A percentile compares a stretch with the other conserved stretches of the same genome.
These are phyloP conservation scores for Trichosporon sp. DNA, from an alignment of 1,284 basidiomycete genomes.

Conservation along the genomic window DNA sequence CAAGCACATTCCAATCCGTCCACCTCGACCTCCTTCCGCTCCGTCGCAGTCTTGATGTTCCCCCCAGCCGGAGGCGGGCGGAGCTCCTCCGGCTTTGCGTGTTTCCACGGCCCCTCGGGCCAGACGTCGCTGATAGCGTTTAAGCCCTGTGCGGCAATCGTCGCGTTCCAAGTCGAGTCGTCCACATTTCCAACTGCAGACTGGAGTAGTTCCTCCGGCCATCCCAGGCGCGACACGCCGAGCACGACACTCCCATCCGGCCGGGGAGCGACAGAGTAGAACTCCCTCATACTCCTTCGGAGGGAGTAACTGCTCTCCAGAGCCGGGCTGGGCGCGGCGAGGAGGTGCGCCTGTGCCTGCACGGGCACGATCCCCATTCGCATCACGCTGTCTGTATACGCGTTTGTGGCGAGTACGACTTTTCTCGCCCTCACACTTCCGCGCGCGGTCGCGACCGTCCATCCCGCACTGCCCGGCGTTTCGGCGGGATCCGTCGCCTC, in stretches of 20 bases:
- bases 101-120: conserved; percentile 38
- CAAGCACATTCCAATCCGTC: conserved; percentile 48
- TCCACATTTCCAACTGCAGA: conserved; percentile 27
- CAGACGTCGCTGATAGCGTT: conserved; percentile 29
- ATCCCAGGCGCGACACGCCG: conserved; percentile 38
- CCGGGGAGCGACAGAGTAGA: conserved; percentile 39
- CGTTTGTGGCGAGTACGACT: conserved; percentile 46
- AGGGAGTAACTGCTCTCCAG: conserved; percentile 44
- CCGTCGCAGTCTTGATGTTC: conserved; percentile 16
- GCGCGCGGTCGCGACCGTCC: conserved; percentile 42
- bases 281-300: conserved; percentile 39
- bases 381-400: conserved; percentile 38
- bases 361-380: conserved; percentile 39
- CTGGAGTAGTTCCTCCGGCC: not conserved
- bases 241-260: conserved; percentile 46
- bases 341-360: conserved; percentile 45
- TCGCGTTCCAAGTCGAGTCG: conserved; percentile 35
- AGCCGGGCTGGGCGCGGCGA: conserved; percentile 34
- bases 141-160: conserved; percentile 32
- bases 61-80: conserved; percentile 22
- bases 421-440: conserved; percentile 36
- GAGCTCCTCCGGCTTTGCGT: not conserved
- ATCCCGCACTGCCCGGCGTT: not conserved
- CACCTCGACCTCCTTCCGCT: conserved; percentile 23
- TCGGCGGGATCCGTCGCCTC: not conserved